phyloP scores from a whole-genome alignment of 768 basidiomycete genomes.

The Polyporus arcularius region DNA sequence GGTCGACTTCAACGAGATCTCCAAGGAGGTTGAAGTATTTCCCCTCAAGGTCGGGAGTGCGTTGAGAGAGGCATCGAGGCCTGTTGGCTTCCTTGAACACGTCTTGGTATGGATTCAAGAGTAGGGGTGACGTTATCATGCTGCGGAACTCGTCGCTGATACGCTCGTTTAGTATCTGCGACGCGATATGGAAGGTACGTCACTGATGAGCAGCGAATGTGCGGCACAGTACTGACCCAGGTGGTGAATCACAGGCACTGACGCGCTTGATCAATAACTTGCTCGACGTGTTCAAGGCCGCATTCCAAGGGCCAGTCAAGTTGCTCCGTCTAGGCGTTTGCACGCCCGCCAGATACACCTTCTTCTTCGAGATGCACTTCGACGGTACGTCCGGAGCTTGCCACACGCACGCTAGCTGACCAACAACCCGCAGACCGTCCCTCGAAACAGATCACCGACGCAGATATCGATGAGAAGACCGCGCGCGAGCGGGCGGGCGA shows the following conservation, averaged over 20 bases:
- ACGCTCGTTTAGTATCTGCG: conserved; percentile 20
- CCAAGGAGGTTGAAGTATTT: conserved; percentile 28
- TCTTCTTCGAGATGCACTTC: not conserved
- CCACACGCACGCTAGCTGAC: not conserved
- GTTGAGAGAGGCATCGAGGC: conserved; percentile 23
- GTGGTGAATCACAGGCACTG: conserved; percentile 14
- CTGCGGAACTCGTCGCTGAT: not conserved
- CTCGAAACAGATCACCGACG: not conserved
- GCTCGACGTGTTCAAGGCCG: conserved; percentile 21
- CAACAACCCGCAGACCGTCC: not conserved
- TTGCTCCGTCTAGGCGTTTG: conserved; percentile 15
- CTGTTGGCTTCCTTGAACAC: conserved; percentile 16
- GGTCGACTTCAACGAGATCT: conserved; percentile 25
- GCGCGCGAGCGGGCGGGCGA: too few species aligned
- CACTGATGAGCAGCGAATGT: not conserved
- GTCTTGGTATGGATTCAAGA: conserved; percentile 26
- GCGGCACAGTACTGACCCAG: too few species aligned
- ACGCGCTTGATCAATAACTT: conserved; percentile 20
- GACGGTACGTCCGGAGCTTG: too few species aligned
- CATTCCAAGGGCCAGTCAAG: conserved; percentile 23
- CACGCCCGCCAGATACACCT: conserved; percentile 8
- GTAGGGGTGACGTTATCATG: conserved; percentile 12
- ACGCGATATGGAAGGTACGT: conserved; percentile 27
- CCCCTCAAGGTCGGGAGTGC: conserved; percentile 27
- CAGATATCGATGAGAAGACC: too few species aligned